A percentile compares a stretch with the other conserved stretches of the same genome.
phyloP scores from a whole-genome alignment of 2,329 filamentous ascomycete species.

The Sporothrix pseudoabietina region DNA sequence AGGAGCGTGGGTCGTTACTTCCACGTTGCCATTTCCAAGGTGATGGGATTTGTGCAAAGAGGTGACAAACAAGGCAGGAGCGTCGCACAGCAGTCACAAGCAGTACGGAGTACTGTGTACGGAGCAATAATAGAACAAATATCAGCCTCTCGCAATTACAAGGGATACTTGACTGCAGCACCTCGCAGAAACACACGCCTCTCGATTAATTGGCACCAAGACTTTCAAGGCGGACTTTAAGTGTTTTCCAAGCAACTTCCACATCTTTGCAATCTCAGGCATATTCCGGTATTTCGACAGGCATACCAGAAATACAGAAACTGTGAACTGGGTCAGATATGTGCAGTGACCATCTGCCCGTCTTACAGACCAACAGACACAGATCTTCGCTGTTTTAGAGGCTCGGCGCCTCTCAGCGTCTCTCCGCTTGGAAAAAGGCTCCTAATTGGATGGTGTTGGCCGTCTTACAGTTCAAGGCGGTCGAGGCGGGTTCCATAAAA shows the following conservation, averaged over 20 bases:
- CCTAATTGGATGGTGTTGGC: neutral
- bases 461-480: too few species aligned
- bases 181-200: too few species aligned
- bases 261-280: neutral
- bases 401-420: neutral
- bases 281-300: too few species aligned
- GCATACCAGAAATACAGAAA: neutral
- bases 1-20: neutral
- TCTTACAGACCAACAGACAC: neutral
- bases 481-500: slow-evolving; percentile 9
- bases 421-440: neutral
- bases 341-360: neutral
- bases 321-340: neutral
- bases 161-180: too few species aligned
- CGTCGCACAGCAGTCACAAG: neutral
- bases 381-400: slow-evolving; percentile 4
- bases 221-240: neutral
- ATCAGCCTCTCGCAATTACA: too few species aligned
- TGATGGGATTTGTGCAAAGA: neutral
- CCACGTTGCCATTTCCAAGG: neutral
- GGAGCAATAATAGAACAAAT: neutral
- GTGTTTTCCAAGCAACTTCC: neutral
- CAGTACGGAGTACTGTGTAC: too few species aligned
- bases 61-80: neutral
- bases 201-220: neutral